Evolutionary conservation across 2,329 filamentous ascomycete species (phyloP), one percentile per base, ranked within the genome.

Genomic region (Zasmidium cellare): DNA sequence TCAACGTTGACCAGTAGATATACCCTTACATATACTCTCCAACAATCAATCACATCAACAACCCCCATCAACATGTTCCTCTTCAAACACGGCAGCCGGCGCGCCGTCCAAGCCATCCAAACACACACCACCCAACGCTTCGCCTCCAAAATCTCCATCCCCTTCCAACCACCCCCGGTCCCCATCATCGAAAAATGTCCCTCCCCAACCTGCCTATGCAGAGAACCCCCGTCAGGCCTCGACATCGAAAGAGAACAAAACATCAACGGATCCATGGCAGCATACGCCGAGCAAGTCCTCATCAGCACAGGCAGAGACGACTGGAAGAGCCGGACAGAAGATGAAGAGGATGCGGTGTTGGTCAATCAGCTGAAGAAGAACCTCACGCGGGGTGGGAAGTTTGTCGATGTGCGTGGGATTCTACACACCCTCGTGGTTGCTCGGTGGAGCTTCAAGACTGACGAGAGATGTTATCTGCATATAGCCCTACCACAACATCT

Each of bases 281-380:
- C 82, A 1, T 96, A 96, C 71, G 81, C 86, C 1, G 88, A 96
- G 74, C 92, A 97, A 66, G 83, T 97, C 2, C 75, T 97, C 9
- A 81, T 97, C 14, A 92, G 89, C 61, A 96, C 92, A 0, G 92
- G 91, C 3, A 84, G 86, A 60, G 77, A 82, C 25, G 90, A 96
- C 75, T 97, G 92, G 92, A 79, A 82, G 24, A 92, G 89, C 69
- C 84, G 85, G 57, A 96, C 97, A 61, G 92, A 96, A 71, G 87
- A 96, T 47, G 91, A 96, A 59, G 84, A 87, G 16, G 71, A 76
- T 2, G 72, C 78, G 23, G 75, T 74, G 14, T 80, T 92, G 18
- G 86, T 87, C 5, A 85, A 87, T 38, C 87, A 90, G 55, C 73
- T 97, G 58, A 93, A 90, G 72, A 81, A 69, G 47, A 65, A 76